A percentile compares a stretch with the other conserved stretches of the same genome.
Evolutionary conservation across 2,329 filamentous ascomycete species (phyloP).

Genomic region (Diaporthe ilicicola): DNA sequence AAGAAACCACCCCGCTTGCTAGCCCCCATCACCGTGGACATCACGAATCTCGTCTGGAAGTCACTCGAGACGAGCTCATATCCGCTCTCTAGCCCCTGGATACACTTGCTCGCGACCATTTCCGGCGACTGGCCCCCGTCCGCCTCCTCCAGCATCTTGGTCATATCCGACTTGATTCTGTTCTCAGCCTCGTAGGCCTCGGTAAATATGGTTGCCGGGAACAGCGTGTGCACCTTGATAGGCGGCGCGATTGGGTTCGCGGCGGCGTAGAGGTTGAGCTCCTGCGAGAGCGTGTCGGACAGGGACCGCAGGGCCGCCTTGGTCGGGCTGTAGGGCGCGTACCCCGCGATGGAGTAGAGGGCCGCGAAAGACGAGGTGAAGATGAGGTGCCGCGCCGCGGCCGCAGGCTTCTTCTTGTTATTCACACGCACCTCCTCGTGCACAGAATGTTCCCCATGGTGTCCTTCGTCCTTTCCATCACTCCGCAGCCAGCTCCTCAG

Average conservation of each 20-base stretch:
- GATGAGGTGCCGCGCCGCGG: constrained; percentile 65
- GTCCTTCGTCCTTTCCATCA: background rate
- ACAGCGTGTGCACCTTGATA: constrained; percentile 70
- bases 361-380: constrained; percentile 72
- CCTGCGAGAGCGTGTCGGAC: constrained; percentile 70
- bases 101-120: constrained; percentile 65
- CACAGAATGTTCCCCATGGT: too few relatives aligned
- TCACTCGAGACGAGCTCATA: constrained; percentile 71
- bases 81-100: constrained; percentile 69
- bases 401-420: background rate
- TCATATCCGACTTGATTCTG: constrained; percentile 47
- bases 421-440: too few relatives aligned
- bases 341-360: constrained; percentile 71
- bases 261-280: constrained; percentile 52
- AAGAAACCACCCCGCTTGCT: constrained; percentile 42
- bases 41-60: constrained; percentile 65
- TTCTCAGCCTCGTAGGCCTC: constrained; percentile 59
- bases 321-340: constrained; percentile 69
- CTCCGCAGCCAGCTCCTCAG: constrained; percentile 41
- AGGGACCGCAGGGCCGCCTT: constrained; percentile 74
- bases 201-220: constrained; percentile 70
- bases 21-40: constrained; percentile 50
- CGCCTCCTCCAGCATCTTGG: constrained; percentile 47
- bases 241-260: constrained; percentile 40
- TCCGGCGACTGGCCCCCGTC: constrained; percentile 55